These are phyloP conservation scores for Penicillium simplicissimum DNA, from an alignment of 495 filamentous ascomycete species.

Conservation along the genomic window DNA sequence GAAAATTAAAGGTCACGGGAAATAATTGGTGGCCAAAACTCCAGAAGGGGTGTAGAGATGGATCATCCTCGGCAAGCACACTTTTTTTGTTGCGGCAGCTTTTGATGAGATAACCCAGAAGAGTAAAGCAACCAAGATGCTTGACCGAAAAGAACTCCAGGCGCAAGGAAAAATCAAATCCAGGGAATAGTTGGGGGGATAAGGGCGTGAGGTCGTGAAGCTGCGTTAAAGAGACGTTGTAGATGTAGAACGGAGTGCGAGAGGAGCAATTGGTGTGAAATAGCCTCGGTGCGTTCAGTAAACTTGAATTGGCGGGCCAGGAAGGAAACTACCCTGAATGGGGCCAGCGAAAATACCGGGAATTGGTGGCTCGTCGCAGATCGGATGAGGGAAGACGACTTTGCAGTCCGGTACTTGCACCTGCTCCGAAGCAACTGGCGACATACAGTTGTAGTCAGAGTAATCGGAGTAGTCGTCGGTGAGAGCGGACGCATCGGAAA, in stretches of 20 bases:
- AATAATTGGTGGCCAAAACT: constrained; percentile 18
- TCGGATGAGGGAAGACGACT: constrained; percentile 31
- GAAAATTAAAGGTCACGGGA: constrained; percentile 5
- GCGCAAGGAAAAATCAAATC: constrained; percentile 3
- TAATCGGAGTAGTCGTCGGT: constrained; percentile 47
- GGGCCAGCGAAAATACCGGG: constrained; percentile 1
- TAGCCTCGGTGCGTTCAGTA: constrained; percentile 19
- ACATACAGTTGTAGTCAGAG: constrained; percentile 43
- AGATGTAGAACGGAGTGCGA: not conserved
- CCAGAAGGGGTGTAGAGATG: not conserved
- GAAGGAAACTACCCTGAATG: constrained; percentile 22
- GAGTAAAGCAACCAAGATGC: constrained; percentile 7
- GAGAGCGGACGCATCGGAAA: constrained; percentile 44
- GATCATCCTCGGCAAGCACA: constrained; percentile 11
- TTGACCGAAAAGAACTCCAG: constrained; percentile 5
- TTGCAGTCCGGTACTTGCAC: constrained; percentile 39
- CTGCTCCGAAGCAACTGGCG: constrained; percentile 37
- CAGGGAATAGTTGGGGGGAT: not conserved
- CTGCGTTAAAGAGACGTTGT: constrained; percentile 23
- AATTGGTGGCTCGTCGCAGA: constrained; percentile 30
- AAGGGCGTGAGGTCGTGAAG: constrained; percentile 30
- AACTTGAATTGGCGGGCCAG: constrained; percentile 28
- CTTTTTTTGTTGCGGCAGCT: constrained; percentile 16
- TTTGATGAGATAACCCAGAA: constrained; percentile 5
- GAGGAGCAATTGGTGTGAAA: not conserved